Base-by-base conservation (phyloP, 2,329 filamentous ascomycete genomes). In the Thielaviopsis euricoi region DNA sequence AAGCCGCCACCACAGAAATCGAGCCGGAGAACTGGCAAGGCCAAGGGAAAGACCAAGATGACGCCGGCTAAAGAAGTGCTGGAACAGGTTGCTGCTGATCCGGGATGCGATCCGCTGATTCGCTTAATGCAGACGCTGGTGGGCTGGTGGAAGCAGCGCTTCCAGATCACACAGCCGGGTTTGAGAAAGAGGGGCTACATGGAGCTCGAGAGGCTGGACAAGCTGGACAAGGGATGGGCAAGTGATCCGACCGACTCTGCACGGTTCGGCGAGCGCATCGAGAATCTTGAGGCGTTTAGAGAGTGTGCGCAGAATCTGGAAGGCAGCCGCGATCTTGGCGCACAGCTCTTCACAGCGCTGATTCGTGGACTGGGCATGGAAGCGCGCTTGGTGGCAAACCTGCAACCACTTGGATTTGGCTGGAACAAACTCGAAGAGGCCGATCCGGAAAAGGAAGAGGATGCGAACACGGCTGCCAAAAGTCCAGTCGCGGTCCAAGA, bases 131-230 rank as follows among this genome's bases (percentile, higher is more conserved):
- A 85, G 64, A 76, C 81, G 3, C 71, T 98, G n/a, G 76, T 84
- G 10, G 79, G 83, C 1, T 96, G 89, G 76, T 98, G 93, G 93
- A 89, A 84, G 67, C 86, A 89, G 64, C 78, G 83, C 37, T 98
- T 95, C 68, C 79, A 75, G 1, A 76, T 93, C 50, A 88, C 82
- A 0, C 79, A 84, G 0, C 89, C 90, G 0, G 88, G 87, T 0
- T 66, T 97, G 22, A 79, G 90, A n/a, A 98, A 97, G 71, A 78
- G 81, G 66, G 93, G 93, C 0, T 97, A 97, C 67, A 86, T 91
- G 73, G 77, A 86, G 0, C 77, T 89, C n/a, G 76, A 85, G 64
- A 77, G 81, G 23, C 72, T 95, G 1, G 84, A 89, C 63, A 79
- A 83, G n/a, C 76, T 93, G 60, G 81, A 85, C 6, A 82, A 84